These are phyloP conservation scores for Clavispora vitiphila DNA, from an alignment of 805 yeast genomes.

Conservation along the genomic window DNA sequence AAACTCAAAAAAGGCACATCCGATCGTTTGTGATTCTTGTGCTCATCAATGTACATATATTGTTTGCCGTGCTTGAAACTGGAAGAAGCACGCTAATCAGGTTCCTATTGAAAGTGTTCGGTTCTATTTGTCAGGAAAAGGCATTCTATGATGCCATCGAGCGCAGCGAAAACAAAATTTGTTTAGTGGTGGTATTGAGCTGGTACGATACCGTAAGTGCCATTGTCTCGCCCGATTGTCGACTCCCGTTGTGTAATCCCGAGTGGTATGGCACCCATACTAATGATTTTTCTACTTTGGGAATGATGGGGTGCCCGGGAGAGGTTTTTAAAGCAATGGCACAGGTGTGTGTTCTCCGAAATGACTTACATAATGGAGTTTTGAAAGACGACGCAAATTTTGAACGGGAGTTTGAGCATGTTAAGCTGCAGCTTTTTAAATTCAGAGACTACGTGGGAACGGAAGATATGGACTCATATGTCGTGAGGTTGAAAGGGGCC, in stretches of 20 bases:
- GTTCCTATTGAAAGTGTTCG: conserved; percentile 44
- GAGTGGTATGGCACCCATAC: conserved; percentile 47
- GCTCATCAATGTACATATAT: conserved; percentile 48
- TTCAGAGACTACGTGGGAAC: conserved; percentile 44
- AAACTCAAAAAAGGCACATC: conserved; percentile 3
- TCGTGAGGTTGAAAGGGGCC: conserved; percentile 44
- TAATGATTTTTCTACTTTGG: conserved; percentile 43
- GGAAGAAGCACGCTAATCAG: conserved; percentile 51
- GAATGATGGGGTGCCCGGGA: conserved; percentile 59
- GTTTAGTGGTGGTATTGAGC: conserved; percentile 46
- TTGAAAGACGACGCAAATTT: conserved; percentile 7
- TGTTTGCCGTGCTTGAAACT: conserved; percentile 50
- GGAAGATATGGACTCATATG: conserved; percentile 24
- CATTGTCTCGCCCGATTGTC: conserved; percentile 51
- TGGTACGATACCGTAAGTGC: conserved; percentile 61
- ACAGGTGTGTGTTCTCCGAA: conserved; percentile 38
- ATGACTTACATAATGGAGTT: conserved; percentile 14
- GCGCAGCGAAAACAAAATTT: conserved; percentile 45
- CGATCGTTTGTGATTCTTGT: conserved; percentile 42
- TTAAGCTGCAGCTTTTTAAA: conserved; percentile 32
- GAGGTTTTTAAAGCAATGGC: conserved; percentile 47
- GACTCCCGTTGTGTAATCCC: conserved; percentile 49
- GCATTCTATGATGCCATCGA: conserved; percentile 38
- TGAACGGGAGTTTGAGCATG: conserved; percentile 20
- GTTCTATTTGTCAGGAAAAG: conserved; percentile 43